Percentiles rank a stretch among this genome's conserved stretches.
Evolutionary conservation across 768 basidiomycete species (phyloP).

Genomic region (Collybiopsis confluens): DNA sequence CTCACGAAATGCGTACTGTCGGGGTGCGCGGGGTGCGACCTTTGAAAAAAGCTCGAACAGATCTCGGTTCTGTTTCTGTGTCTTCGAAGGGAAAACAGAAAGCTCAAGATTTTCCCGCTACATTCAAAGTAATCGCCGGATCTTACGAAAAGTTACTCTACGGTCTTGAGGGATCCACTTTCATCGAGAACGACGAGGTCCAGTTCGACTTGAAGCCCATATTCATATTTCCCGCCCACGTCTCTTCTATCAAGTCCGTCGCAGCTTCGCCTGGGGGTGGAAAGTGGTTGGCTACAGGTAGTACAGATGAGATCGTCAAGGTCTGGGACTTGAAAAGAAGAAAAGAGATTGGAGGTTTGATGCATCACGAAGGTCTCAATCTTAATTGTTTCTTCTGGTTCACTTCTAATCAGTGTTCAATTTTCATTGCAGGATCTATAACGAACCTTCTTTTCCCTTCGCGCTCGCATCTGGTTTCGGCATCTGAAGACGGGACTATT

Average conservation of each 20-base stretch:
- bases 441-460: conserved; percentile 85
- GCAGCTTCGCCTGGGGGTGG: conserved; percentile 85
- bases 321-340: conserved; percentile 91
- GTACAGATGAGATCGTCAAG: conserved; percentile 94
- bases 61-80: too few relatives aligned
- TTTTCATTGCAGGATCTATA: conserved; percentile 66
- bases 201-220: conserved; percentile 60
- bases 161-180: conserved; percentile 68
- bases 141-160: conserved; percentile 97
- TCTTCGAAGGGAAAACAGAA: conserved; percentile 19
- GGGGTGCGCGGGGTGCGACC: neutral
- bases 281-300: conserved; percentile 95
- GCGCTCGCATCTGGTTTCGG: conserved; percentile 84
- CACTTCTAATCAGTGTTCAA: neutral
- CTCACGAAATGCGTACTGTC: too few relatives aligned
- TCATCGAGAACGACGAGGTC: conserved; percentile 29
- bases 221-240: conserved; percentile 97
- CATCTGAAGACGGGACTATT: conserved; percentile 90
- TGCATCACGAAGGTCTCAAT: conserved; percentile 85
- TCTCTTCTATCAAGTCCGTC: conserved; percentile 87
- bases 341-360: conserved; percentile 92
- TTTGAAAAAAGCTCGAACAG: neutral
- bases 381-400: neutral
- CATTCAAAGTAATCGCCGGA: conserved; percentile 86
- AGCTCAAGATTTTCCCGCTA: conserved; percentile 17